Evolutionary conservation across 768 basidiomycete species (phyloP).

Genomic region (Suillus decipiens): DNA sequence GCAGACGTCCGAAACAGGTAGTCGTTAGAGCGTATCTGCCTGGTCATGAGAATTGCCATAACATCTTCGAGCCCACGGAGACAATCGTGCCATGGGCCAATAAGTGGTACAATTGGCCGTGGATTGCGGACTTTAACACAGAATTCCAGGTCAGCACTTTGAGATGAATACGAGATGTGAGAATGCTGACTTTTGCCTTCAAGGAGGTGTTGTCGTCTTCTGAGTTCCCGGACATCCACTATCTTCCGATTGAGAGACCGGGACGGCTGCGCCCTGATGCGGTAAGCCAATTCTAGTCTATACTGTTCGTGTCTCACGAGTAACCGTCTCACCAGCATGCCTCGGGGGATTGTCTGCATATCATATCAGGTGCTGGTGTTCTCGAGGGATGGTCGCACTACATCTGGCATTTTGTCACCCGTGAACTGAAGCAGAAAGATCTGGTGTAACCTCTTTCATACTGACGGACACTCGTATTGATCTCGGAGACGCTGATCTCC

Average conservation of each 20-base stretch:
- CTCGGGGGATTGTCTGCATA: constrained; percentile 47
- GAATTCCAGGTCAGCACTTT: constrained; percentile 52
- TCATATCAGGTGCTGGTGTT: constrained; percentile 48
- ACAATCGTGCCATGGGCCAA: constrained; percentile 44
- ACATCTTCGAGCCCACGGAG: constrained; percentile 46
- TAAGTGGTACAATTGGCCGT: constrained; percentile 67
- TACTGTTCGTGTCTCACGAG: constrained; percentile 8
- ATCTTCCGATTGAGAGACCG: constrained; percentile 61
- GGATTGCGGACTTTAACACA: constrained; percentile 58
- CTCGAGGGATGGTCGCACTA: constrained; percentile 55
- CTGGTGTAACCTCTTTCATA: neutral
- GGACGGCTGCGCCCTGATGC: constrained; percentile 65
- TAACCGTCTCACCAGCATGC: constrained; percentile 37
- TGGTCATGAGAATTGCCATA: constrained; percentile 67
- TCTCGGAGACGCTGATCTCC: neutral
- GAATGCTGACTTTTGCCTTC: constrained; percentile 9
- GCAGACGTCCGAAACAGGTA: constrained; percentile 41
- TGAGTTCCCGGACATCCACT: constrained; percentile 57
- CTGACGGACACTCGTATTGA: too few relatives aligned
- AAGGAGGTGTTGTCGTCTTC: constrained; percentile 44
- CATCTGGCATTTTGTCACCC: constrained; percentile 49
- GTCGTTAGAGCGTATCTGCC: constrained; percentile 62
- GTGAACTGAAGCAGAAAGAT: constrained; percentile 31
- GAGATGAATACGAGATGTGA: neutral
- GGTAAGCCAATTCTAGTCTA: constrained; percentile 37